A percentile compares a stretch with the other conserved stretches of the same genome.
phyloP scores from a whole-genome alignment of 1,284 basidiomycete genomes.

The Earliella scabrosa region DNA sequence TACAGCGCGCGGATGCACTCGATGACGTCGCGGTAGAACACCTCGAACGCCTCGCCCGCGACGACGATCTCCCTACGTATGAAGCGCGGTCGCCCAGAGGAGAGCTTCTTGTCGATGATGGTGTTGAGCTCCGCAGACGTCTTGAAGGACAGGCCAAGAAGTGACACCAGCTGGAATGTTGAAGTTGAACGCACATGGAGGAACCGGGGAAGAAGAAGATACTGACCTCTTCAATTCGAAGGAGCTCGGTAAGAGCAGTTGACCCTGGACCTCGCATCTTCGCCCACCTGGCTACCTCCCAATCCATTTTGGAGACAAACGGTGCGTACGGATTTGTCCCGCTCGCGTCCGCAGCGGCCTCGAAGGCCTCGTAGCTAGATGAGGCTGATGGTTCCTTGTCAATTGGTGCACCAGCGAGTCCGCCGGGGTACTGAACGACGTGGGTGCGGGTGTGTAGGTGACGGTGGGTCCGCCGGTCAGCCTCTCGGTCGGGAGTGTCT shows the following conservation, averaged over 20 bases:
- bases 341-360: background rate
- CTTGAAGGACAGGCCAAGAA: conserved; percentile 34
- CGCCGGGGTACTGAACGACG: no score
- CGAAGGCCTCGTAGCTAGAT: background rate
- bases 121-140: conserved; percentile 26
- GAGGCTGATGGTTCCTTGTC: background rate
- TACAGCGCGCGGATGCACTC: conserved; percentile 36
- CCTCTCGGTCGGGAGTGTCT: no score
- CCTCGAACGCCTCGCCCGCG: conserved; percentile 16
- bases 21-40: conserved; percentile 31
- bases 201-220: background rate
- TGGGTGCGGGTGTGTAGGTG: no score
- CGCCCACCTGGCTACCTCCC: conserved; percentile 27
- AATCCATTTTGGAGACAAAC: conserved; percentile 19
- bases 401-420: background rate
- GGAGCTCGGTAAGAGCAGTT: conserved; percentile 24
- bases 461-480: no score
- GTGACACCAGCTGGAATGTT: conserved; percentile 4
- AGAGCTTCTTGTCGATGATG: conserved; percentile 12
- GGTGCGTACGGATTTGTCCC: conserved; percentile 10
- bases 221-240: conserved; percentile 25
- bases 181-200: background rate
- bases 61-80: conserved; percentile 23
- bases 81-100: conserved; percentile 31
- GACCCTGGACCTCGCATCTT: conserved; percentile 23